These are phyloP conservation scores for Kwoniella pini DNA, from an alignment of 768 basidiomycete species.

Conservation along the genomic window DNA sequence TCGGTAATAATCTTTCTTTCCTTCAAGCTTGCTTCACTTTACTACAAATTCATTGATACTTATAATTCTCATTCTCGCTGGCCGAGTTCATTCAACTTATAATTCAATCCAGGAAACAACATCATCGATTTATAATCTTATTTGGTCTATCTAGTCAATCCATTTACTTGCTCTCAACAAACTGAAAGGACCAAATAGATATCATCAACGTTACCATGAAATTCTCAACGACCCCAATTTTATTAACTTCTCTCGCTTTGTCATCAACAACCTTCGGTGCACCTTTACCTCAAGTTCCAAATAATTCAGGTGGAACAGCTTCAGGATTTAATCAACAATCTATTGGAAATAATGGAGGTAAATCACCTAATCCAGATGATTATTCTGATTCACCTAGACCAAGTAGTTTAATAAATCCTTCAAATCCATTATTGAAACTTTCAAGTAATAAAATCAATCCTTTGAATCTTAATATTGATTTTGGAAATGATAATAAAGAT, in stretches of 20 bases:
- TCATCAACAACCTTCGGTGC: constrained; percentile 30
- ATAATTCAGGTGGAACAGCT: neutral
- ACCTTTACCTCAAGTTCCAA: constrained; percentile 24
- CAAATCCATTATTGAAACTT: constrained; percentile 12
- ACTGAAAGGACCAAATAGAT: too few relatives aligned
- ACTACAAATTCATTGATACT: neutral
- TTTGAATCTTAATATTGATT: neutral
- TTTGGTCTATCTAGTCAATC: too few relatives aligned
- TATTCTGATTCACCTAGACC: constrained; percentile 4
- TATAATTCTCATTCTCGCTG: neutral
- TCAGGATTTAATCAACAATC: neutral
- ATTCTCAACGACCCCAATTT: constrained; percentile 37
- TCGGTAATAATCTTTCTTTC: neutral
- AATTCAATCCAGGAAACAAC: too few relatives aligned
- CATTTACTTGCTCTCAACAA: too few relatives aligned
- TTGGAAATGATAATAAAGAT: neutral
- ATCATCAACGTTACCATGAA: constrained; percentile 36
- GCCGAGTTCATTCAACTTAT: too few relatives aligned
- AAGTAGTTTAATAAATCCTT: neutral
- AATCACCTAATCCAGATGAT: constrained; percentile 11
- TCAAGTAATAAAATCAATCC: neutral
- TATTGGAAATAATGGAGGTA: neutral
- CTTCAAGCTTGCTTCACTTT: constrained; percentile 19
- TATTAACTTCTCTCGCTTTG: constrained; percentile 32
- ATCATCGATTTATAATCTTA: too few relatives aligned